A percentile compares a stretch with the other conserved stretches of the same genome.
phyloP scores from a whole-genome alignment of 2,329 filamentous ascomycete species.

The Dactylellina haptotyla region DNA sequence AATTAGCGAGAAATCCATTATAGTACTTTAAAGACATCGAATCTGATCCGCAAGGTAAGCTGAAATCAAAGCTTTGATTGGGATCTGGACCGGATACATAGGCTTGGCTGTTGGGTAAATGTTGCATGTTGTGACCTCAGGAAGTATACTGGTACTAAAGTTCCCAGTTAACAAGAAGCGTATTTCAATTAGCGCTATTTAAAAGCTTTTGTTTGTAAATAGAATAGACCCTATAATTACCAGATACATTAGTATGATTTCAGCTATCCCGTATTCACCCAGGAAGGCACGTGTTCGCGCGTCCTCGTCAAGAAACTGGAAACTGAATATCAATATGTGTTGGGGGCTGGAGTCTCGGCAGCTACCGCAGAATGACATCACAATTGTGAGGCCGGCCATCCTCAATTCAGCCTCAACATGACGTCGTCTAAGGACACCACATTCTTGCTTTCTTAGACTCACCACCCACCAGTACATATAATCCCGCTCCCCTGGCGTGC shows the following conservation, averaged over 20 bases:
- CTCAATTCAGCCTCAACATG: conserved; percentile 11
- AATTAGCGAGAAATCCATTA: background rate
- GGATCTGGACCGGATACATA: background rate
- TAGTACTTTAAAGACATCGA: conserved; percentile 49
- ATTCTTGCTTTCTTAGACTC: background rate
- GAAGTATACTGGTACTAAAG: too few species aligned
- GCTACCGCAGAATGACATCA: conserved; percentile 51
- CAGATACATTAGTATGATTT: too few species aligned
- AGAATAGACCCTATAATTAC: too few species aligned
- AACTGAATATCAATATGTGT: background rate
- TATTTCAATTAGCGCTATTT: too few species aligned
- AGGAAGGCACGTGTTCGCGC: too few species aligned
- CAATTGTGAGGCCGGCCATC: conserved; percentile 25
- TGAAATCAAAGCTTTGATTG: conserved; percentile 12
- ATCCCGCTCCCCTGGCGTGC: conserved; percentile 1
- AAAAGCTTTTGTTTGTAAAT: too few species aligned
- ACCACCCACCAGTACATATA: conserved; percentile 28
- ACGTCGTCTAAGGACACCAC: conserved; percentile 22
- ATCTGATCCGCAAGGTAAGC: background rate
- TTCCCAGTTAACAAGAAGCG: too few species aligned
- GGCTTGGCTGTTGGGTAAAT: background rate
- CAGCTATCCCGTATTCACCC: background rate
- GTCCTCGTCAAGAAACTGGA: background rate
- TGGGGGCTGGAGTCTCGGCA: background rate
- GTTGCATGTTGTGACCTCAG: background rate